Conservation (phyloP, 1,284 basidiomycete species). For the Vanrija pseudolonga region DNA sequence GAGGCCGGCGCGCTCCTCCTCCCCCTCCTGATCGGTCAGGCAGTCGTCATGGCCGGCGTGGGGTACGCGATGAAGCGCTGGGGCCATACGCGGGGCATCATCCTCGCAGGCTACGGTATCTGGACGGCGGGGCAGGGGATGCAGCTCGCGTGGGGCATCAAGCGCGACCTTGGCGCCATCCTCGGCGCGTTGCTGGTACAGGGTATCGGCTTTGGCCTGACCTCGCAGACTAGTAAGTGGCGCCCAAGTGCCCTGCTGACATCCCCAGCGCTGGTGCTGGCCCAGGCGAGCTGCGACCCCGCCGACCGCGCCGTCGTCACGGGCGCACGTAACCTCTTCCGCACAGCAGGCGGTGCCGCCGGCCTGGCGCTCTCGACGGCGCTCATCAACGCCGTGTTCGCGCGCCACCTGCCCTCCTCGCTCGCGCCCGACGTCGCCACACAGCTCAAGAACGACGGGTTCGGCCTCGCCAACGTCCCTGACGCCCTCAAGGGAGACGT, state of each 20-base stretch:
- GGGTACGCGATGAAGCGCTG: constrained; percentile 31
- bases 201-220: constrained; percentile 33
- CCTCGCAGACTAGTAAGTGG: constrained; percentile 19
- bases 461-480: not conserved
- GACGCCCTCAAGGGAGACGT: not conserved
- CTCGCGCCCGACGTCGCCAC: not conserved
- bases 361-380: constrained; percentile 26
- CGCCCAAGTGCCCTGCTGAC: no score
- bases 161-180: constrained; percentile 17
- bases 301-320: constrained; percentile 32
- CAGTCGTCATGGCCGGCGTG: constrained; percentile 22
- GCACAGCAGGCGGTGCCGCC: constrained; percentile 21
- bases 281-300: constrained; percentile 26
- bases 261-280: constrained; percentile 28
- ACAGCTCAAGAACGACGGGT: not conserved
- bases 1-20: constrained; percentile 28
- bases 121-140: constrained; percentile 26
- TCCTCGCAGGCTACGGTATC: constrained; percentile 26
- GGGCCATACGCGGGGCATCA: constrained; percentile 17
- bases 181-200: constrained; percentile 25
- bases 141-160: constrained; percentile 20
- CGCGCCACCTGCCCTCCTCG: constrained; percentile 8
- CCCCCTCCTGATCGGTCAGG: constrained; percentile 31
- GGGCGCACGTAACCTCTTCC: constrained; percentile 17
- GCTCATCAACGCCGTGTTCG: constrained; percentile 23